Conservation (phyloP, 495 filamentous ascomycete species). For the Xylaria castorea region DNA sequence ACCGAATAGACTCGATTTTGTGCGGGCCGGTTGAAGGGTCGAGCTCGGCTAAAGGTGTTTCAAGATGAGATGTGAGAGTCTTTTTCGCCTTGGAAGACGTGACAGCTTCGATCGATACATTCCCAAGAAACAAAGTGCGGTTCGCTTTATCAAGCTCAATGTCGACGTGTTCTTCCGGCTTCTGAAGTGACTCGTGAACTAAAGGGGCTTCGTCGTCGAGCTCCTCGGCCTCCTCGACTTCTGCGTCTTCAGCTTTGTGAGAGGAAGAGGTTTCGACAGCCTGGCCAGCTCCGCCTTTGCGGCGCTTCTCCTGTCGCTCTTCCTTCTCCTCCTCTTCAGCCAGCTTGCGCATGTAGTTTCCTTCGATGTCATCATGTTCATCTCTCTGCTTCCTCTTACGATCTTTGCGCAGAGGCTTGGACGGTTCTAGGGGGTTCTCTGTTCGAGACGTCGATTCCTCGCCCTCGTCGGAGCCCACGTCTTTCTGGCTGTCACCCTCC, state of each 20-base stretch:
- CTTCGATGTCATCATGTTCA: constrained; percentile 79
- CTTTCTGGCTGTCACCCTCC: constrained; percentile 50
- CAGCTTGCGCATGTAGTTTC: constrained; percentile 78
- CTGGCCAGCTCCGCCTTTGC: constrained; percentile 48
- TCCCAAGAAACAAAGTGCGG: constrained; percentile 91
- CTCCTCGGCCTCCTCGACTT: constrained; percentile 30
- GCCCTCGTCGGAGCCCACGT: constrained; percentile 37
- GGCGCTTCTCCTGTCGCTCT: constrained; percentile 53
- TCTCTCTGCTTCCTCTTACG: constrained; percentile 80
- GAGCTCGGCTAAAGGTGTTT: constrained; percentile 51
- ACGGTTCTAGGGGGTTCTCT: constrained; percentile 31
- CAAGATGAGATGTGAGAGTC: constrained; percentile 70
- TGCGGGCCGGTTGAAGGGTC: constrained; percentile 58
- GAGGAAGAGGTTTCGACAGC: constrained; percentile 37
- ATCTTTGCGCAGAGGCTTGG: constrained; percentile 45
- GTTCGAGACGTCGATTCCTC: constrained; percentile 43
- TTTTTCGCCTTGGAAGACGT: constrained; percentile 82
- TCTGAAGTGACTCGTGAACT: constrained; percentile 58
- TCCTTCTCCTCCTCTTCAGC: constrained; percentile 56
- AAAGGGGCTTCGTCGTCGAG: constrained; percentile 35
- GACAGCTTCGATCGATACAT: constrained; percentile 83
- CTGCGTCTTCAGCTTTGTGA: constrained; percentile 39
- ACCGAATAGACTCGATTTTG: constrained; percentile 87
- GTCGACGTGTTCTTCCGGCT: constrained; percentile 47
- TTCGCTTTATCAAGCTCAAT: constrained; percentile 81